Evolutionary conservation across 495 filamentous ascomycete species (phyloP).

Genomic region (Aspergillus incahuasiensis): DNA sequence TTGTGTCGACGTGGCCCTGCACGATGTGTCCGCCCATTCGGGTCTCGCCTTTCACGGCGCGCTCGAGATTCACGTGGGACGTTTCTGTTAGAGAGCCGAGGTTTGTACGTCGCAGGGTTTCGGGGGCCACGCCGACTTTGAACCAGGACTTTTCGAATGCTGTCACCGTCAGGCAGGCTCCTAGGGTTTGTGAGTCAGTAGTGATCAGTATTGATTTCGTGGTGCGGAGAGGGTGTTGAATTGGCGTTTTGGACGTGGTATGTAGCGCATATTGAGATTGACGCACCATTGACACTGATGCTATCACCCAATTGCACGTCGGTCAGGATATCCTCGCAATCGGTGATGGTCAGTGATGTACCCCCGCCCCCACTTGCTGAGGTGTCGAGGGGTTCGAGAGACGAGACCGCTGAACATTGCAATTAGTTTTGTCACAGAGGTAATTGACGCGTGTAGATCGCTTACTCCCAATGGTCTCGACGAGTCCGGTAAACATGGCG

Average conservation of each 20-base stretch:
- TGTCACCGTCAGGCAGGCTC: slow-evolving; percentile 88
- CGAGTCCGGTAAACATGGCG: slow-evolving; percentile 94
- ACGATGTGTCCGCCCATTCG: slow-evolving; percentile 73
- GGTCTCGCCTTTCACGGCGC: slow-evolving; percentile 80
- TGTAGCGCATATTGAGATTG: neutral
- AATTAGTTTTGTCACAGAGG: slow-evolving; percentile 11
- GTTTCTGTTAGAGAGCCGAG: slow-evolving; percentile 61
- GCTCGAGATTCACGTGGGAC: slow-evolving; percentile 81
- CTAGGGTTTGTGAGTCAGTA: too few relatives aligned
- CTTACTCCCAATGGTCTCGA: slow-evolving; percentile 91
- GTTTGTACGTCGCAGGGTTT: slow-evolving; percentile 94
- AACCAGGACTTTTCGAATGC: slow-evolving; percentile 65
- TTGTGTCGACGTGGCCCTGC: slow-evolving; percentile 93
- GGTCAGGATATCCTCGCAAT: slow-evolving; percentile 66
- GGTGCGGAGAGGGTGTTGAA: neutral
- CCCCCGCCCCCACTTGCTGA: slow-evolving; percentile 65
- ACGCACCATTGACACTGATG: slow-evolving; percentile 80
- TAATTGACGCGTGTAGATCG: neutral
- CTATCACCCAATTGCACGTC: slow-evolving; percentile 88
- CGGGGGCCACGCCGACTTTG: slow-evolving; percentile 92
- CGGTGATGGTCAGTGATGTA: slow-evolving; percentile 82
- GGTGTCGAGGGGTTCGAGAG: slow-evolving; percentile 73
- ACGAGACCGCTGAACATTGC: slow-evolving; percentile 62
- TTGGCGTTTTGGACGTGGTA: too few relatives aligned
- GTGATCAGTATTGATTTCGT: slow-evolving; percentile 5